A percentile compares a stretch with the other conserved stretches of the same genome.
phyloP scores from a whole-genome alignment of 306 rosid species.

The Pueraria montana region DNA sequence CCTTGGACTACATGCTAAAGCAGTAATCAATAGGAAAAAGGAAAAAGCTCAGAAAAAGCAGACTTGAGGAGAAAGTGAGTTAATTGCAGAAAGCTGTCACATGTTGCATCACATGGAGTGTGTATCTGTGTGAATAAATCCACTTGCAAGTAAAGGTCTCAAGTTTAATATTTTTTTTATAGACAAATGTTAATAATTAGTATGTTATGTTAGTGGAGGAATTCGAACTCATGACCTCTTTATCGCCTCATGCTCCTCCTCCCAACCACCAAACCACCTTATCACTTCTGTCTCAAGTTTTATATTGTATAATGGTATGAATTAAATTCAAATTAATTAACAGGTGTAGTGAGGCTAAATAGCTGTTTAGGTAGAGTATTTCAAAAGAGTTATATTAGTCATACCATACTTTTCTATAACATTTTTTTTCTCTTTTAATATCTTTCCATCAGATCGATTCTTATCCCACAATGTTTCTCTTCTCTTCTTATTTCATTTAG shows the following conservation, averaged over 20 bases:
- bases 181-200: no score
- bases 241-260: no score
- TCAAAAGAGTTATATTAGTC: not conserved
- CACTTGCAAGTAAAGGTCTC: not conserved
- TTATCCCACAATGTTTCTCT: not conserved
- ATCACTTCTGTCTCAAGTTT: no score
- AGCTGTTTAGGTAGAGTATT: not conserved
- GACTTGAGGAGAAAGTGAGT: conserved; percentile 13
- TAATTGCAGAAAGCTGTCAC: not conserved
- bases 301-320: not conserved
- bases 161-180: no score
- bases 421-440: not conserved
- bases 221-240: no score
- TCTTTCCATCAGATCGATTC: not conserved
- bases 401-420: not conserved
- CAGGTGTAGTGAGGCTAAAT: not conserved
- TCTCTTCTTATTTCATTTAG: not conserved
- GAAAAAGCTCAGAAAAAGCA: not conserved
- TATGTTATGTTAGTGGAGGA: no score
- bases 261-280: no score
- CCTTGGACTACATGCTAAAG: not conserved
- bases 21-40: not conserved
- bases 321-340: not conserved
- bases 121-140: no score
- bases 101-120: not conserved